Evolutionary conservation across 2,329 filamentous ascomycete species (phyloP).

Genomic region (Diaporthe velutina): DNA sequence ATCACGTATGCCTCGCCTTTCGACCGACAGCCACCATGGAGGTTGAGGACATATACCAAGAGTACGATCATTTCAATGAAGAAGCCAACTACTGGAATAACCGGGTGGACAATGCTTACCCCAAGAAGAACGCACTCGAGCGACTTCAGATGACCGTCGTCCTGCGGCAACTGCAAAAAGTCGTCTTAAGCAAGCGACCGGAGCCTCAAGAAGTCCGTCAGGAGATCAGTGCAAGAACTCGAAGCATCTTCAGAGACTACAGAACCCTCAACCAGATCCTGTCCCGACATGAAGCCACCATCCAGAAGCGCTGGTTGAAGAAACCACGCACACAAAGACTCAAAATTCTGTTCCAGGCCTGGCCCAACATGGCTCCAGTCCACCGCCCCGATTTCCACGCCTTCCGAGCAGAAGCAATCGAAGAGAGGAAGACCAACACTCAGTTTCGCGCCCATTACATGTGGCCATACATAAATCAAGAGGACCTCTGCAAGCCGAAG

Average conservation of each 20-base stretch:
- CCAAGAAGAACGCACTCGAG: not conserved
- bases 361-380: not conserved
- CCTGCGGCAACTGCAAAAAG: not conserved
- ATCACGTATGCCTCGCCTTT: too few relatives aligned
- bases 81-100: not conserved
- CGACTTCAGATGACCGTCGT: not conserved
- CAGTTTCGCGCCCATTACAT: slow-evolving; percentile 51
- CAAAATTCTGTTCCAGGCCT: not conserved
- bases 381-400: not conserved
- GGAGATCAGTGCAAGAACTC: not conserved
- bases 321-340: not conserved
- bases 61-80: not conserved
- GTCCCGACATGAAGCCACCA: not conserved
- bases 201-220: not conserved
- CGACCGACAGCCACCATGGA: not conserved
- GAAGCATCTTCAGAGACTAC: not conserved
- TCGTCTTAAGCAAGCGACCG: not conserved
- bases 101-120: not conserved
- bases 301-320: not conserved
- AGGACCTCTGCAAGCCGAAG: slow-evolving; percentile 62
- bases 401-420: not conserved
- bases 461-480: slow-evolving; percentile 69
- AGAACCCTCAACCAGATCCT: not conserved
- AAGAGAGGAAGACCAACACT: not conserved
- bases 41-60: not conserved